A percentile compares a stretch with the other conserved stretches of the same genome.
Evolutionary conservation across 306 rosid genomes (phyloP).

Genomic region (Vachellia pachyceras): DNA sequence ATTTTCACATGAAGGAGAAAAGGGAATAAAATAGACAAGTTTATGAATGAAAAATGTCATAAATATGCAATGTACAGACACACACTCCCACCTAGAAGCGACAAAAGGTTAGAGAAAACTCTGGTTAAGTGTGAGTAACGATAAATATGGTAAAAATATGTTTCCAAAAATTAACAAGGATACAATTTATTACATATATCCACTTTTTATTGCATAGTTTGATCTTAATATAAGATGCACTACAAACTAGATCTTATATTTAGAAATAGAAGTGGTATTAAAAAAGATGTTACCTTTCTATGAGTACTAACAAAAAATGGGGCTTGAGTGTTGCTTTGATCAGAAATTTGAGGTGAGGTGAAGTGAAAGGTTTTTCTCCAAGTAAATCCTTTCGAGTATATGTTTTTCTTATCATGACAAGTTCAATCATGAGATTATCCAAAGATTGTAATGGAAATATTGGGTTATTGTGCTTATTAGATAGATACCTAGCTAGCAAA

Average conservation of each 20-base stretch:
- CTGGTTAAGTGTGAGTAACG: not conserved
- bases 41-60: no score
- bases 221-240: no score
- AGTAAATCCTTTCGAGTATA: not conserved
- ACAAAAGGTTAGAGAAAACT: no score
- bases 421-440: not conserved
- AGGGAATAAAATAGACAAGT: no score
- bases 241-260: no score
- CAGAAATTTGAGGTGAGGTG: not conserved
- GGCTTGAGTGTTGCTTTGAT: not conserved
- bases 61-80: no score
- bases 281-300: no score
- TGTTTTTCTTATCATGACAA: not conserved
- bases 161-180: not conserved
- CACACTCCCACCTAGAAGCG: not conserved
- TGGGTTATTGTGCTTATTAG: not conserved
- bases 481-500: not conserved
- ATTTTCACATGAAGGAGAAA: no score
- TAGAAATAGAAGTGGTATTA: no score
- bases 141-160: not conserved
- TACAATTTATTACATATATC: not conserved
- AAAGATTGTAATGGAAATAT: not conserved
- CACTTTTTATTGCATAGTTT: no score
- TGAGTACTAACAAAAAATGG: no score
- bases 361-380: no score